A percentile compares a stretch with the other conserved stretches of the same genome.
Evolutionary conservation across 2,329 filamentous ascomycete species (phyloP).

Genomic region (Zymoseptoria tritici): DNA sequence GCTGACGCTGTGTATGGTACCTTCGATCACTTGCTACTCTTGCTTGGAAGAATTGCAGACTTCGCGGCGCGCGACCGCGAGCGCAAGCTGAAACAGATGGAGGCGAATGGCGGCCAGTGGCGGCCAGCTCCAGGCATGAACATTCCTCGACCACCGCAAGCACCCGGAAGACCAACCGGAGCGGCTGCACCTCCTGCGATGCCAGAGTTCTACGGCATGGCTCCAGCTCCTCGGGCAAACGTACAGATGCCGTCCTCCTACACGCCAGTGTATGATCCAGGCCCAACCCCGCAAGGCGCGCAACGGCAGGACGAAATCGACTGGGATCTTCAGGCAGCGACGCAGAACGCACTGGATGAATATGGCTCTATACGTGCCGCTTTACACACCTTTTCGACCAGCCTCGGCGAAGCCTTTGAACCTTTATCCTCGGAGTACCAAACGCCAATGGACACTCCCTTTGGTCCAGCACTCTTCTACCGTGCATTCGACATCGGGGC

Average conservation of each 20-base stretch:
- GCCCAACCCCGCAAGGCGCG: constrained; percentile 19
- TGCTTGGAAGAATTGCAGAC: constrained; percentile 70
- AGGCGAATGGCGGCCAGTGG: constrained; percentile 52
- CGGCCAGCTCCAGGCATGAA: constrained; percentile 45
- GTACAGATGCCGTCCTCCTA: constrained; percentile 40
- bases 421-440: constrained; percentile 63
- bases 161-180: constrained; percentile 21
- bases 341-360: constrained; percentile 63
- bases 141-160: constrained; percentile 31
- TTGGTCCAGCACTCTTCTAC: constrained; percentile 74
- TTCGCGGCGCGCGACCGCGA: constrained; percentile 71
- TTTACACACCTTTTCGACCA: constrained; percentile 58
- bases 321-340: constrained; percentile 55
- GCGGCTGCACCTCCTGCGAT: constrained; percentile 21
- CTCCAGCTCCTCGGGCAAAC: constrained; percentile 33
- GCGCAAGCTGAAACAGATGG: constrained; percentile 65
- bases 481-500: constrained; percentile 80
- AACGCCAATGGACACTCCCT: constrained; percentile 60
- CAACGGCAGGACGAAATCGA: constrained; percentile 38
- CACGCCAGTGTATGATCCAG: constrained; percentile 11
- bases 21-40: constrained; percentile 76
- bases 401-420: constrained; percentile 68
- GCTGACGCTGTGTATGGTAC: constrained; percentile 77
- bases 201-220: constrained; percentile 48
- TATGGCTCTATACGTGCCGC: constrained; percentile 69